Evolutionary conservation across 108 stramenopile genomes (phyloP), one percentile per base, ranked within the genome.

Genomic region (Skeletonema grethae): DNA sequence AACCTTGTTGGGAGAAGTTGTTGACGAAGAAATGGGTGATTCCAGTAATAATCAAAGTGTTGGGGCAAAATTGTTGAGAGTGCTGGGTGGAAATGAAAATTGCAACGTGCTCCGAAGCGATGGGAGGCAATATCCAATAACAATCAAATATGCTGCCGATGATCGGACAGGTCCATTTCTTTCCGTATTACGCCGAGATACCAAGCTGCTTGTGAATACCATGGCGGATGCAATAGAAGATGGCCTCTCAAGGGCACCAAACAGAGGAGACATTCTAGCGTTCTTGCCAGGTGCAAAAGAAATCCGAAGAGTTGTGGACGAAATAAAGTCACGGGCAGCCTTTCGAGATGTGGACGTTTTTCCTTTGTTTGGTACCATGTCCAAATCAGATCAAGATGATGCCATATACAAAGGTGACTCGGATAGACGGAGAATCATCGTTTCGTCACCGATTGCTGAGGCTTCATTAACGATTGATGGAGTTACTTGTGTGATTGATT

Each of bases 241-340:
- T 53, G 72, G 76, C 4, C 63, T 90, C 12, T 69, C 53, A 31
- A 63, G 75, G n/a, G 72, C 85, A 13, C 87, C 87, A 16, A 63
- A 53, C 1, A 64, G 69, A 15, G 95, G 95, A 25, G 93, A 94
- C 62, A 69, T 96, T 0, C 88, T 96, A 10, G 82, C 87, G 10
- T 96, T 96, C 62, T 65, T 96, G 32, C 95, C 95, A 6, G 95
- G 95, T 18, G 91, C 80, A 13, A 83, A 84, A 39, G 95, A 96
- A 73, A 90, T 94, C n/a, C 76, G 84, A 15, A 72, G 75, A 28
- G 90, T 84, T 8, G 86, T 94, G 10, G 22, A 61, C 55, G 71
- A 83, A 39, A 71, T 90, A 50, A 63, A 69, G 41, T 66, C 70
- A 4, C 67, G 87, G 34, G 66, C 65, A 36, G 71, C 31, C 3